Evolutionary conservation across 139 green algal species (phyloP).

Genomic region (Closterium sp.): DNA sequence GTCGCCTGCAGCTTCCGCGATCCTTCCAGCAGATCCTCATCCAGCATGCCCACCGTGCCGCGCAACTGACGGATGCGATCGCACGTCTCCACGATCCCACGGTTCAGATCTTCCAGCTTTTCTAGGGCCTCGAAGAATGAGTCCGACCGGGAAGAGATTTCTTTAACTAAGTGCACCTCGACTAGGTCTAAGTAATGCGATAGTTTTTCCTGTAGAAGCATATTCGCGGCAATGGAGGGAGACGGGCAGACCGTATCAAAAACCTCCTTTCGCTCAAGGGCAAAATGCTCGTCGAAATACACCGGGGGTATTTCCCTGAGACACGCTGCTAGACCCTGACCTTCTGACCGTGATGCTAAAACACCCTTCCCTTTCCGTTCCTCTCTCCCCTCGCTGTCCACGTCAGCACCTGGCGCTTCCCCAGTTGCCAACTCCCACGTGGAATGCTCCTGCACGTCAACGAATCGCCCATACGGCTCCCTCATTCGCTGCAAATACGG

Average conservation of each 20-base stretch:
- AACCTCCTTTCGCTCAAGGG: slow-evolving; percentile 30
- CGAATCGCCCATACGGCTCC: slow-evolving; percentile 32
- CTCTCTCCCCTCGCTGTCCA: not conserved
- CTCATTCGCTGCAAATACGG: slow-evolving; percentile 25
- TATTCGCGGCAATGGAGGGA: slow-evolving; percentile 17
- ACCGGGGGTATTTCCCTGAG: slow-evolving; percentile 46
- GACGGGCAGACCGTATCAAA: slow-evolving; percentile 40
- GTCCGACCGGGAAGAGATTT: slow-evolving; percentile 50
- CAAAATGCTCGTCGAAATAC: slow-evolving; percentile 53
- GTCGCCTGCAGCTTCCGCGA: slow-evolving; percentile 61
- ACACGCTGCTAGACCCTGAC: slow-evolving; percentile 45
- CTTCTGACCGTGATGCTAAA: not conserved
- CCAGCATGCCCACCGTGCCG: slow-evolving; percentile 58
- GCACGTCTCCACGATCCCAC: slow-evolving; percentile 55
- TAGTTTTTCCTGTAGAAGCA: slow-evolving; percentile 54
- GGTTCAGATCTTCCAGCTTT: slow-evolving; percentile 70
- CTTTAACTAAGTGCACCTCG: slow-evolving; percentile 50
- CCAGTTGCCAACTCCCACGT: not conserved
- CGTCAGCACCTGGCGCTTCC: not conserved
- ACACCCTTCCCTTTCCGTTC: not conserved
- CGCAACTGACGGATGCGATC: slow-evolving; percentile 56
- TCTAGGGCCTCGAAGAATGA: slow-evolving; percentile 64
- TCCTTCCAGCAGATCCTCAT: slow-evolving; percentile 64
- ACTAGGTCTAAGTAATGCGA: slow-evolving; percentile 57
- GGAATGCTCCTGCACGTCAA: slow-evolving; percentile 38